Evolutionary conservation across 2,329 filamentous ascomycete species (phyloP).

Genomic region (Microdochium paspali): DNA sequence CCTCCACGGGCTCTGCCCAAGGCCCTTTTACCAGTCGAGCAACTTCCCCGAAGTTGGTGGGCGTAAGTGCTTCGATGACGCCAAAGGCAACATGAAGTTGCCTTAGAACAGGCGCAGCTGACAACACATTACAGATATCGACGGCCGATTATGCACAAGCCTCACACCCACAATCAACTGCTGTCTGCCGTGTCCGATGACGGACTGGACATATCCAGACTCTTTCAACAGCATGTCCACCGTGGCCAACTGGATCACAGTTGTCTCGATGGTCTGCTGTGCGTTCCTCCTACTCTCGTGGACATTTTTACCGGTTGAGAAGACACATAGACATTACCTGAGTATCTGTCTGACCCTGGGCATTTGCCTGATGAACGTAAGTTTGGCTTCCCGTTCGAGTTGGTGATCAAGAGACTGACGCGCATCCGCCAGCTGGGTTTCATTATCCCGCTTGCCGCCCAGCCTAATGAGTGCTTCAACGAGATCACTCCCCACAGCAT

Average conservation of each 20-base stretch:
- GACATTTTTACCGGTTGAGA: constrained; percentile 70
- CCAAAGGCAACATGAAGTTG: too few relatives aligned
- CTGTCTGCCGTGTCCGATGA: constrained; percentile 1
- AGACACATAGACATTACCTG: constrained; percentile 86
- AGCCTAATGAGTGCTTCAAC: constrained; percentile 77
- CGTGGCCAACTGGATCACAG: constrained; percentile 74
- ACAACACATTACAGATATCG: neutral
- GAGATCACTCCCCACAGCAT: constrained; percentile 90
- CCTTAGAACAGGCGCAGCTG: neutral
- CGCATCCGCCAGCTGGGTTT: constrained; percentile 61
- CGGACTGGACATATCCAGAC: constrained; percentile 53
- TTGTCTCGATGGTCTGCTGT: constrained; percentile 62
- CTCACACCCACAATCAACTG: neutral
- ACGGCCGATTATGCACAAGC: neutral
- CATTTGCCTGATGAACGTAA: constrained; percentile 70
- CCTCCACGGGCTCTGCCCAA: neutral
- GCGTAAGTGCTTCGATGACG: neutral
- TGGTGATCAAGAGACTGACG: constrained; percentile 1
- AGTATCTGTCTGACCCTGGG: constrained; percentile 77
- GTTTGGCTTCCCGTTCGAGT: constrained; percentile 17
- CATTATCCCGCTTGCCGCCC: constrained; percentile 72
- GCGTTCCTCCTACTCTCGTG: constrained; percentile 74
- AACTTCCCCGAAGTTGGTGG: neutral
- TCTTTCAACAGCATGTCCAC: constrained; percentile 49
- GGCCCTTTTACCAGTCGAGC: neutral